phyloP scores from a whole-genome alignment of 208 protist genomes.

The Trichomonas gallinae region DNA sequence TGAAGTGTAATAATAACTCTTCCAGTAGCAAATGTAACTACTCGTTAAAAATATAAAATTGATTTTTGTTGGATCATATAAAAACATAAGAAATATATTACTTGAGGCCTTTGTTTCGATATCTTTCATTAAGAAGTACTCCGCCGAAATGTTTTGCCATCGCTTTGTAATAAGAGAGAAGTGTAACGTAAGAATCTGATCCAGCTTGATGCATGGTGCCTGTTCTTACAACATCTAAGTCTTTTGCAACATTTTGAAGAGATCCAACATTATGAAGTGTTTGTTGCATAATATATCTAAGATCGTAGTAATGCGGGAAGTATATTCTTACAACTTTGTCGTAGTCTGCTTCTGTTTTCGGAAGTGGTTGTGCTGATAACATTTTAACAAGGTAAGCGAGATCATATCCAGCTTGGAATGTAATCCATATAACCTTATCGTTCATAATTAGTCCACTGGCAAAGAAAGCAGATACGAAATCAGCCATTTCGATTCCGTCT shows the following conservation, averaged over 20 bases:
- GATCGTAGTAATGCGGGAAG: not conserved
- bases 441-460: constrained; percentile 82
- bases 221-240: not conserved
- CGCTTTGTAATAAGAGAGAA: not conserved
- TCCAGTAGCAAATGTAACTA: too few relatives aligned
- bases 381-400: constrained; percentile 64
- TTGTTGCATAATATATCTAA: not conserved
- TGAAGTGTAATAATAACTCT: too few relatives aligned
- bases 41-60: too few relatives aligned
- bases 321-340: not conserved
- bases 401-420: constrained; percentile 93
- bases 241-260: not conserved
- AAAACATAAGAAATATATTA: too few relatives aligned
- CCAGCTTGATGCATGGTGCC: not conserved
- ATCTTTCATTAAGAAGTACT: not conserved
- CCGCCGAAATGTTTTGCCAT: not conserved
- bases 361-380: not conserved
- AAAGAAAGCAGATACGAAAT: constrained; percentile 84
- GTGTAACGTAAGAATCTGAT: not conserved
- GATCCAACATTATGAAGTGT: not conserved
- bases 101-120: not conserved
- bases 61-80: too few relatives aligned
- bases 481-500: constrained; percentile 50
- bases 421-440: constrained; percentile 78
- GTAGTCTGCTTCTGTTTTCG: not conserved